phyloP scores from a whole-genome alignment of 164 flowering plant species.

The Aristolochia fimbriata region DNA sequence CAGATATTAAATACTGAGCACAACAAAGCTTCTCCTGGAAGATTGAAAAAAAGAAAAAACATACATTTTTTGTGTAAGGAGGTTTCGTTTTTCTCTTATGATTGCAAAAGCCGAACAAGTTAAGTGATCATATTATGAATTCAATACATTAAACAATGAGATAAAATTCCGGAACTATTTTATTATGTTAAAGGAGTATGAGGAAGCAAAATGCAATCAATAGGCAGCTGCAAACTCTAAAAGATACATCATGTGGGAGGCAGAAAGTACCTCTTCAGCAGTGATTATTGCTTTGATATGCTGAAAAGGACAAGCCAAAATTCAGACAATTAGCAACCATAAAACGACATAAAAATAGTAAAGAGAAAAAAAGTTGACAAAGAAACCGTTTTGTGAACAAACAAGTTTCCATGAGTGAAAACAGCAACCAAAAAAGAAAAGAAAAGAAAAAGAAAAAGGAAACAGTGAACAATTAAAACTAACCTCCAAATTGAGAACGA shows the following conservation, averaged over 20 bases:
- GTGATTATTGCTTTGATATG: constrained; percentile 95
- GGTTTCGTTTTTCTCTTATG: no score
- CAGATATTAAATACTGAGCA: background rate
- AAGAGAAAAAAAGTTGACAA: background rate
- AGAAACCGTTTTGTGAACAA: background rate
- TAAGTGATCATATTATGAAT: no score
- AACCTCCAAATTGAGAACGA: constrained; percentile 91
- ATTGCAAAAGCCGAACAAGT: no score
- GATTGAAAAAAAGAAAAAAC: background rate
- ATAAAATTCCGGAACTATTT: background rate
- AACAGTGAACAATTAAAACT: background rate
- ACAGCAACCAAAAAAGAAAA: no score
- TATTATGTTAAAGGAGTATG: background rate
- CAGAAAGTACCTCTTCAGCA: constrained; percentile 62
- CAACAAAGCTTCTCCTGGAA: background rate
- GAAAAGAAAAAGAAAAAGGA: background rate
- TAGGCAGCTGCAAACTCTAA: background rate
- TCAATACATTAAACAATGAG: no score
- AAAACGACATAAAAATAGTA: background rate
- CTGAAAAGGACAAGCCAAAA: constrained; percentile 24
- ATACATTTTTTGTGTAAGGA: background rate
- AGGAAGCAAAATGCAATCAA: background rate
- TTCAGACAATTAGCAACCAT: background rate
- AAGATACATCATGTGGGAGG: background rate
- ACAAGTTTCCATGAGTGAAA: background rate